Percentiles rank a stretch among this genome's conserved stretches.
These are phyloP conservation scores for Phytophthora sp. DNA, from an alignment of 352 stramenopile genomes.

Conservation along the genomic window DNA sequence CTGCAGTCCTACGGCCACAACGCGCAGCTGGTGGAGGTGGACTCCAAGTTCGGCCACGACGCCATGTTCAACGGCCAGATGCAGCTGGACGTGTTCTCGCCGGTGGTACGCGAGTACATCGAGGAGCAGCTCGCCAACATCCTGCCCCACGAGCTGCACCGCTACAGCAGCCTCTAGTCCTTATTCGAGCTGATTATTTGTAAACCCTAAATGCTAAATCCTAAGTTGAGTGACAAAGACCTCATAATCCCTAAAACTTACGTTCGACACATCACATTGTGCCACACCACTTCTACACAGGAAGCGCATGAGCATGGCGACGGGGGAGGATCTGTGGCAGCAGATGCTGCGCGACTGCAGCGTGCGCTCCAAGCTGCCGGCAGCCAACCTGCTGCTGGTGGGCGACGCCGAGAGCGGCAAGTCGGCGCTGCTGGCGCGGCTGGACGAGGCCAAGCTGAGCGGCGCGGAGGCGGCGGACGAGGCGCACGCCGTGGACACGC, in stretches of 20 bases:
- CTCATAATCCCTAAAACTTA: no score
- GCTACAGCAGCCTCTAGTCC: conserved; percentile 67
- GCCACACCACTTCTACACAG: neutral
- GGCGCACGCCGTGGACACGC: conserved; percentile 41
- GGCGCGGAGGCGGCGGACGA: conserved; percentile 21
- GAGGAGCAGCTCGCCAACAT: conserved; percentile 53
- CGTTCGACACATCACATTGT: no score
- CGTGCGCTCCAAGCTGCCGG: conserved; percentile 75
- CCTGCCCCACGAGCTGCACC: conserved; percentile 64
- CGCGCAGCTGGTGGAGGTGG: conserved; percentile 62
- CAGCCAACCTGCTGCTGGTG: conserved; percentile 70
- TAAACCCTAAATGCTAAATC: no score
- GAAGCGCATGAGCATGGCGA: neutral
- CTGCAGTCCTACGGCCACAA: conserved; percentile 69
- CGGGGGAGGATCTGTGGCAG: conserved; percentile 72
- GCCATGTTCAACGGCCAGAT: conserved; percentile 82
- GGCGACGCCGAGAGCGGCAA: conserved; percentile 81
- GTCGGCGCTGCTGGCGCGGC: conserved; percentile 60
- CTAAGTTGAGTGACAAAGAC: no score
- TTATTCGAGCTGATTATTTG: no score
- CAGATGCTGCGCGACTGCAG: conserved; percentile 85
- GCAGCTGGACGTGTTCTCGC: conserved; percentile 70
- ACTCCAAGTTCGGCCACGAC: conserved; percentile 86
- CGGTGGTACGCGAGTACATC: conserved; percentile 67
- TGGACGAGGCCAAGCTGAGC: conserved; percentile 48